phyloP scores from a whole-genome alignment of 495 filamentous ascomycete genomes.

The Acidomyces sp. region DNA sequence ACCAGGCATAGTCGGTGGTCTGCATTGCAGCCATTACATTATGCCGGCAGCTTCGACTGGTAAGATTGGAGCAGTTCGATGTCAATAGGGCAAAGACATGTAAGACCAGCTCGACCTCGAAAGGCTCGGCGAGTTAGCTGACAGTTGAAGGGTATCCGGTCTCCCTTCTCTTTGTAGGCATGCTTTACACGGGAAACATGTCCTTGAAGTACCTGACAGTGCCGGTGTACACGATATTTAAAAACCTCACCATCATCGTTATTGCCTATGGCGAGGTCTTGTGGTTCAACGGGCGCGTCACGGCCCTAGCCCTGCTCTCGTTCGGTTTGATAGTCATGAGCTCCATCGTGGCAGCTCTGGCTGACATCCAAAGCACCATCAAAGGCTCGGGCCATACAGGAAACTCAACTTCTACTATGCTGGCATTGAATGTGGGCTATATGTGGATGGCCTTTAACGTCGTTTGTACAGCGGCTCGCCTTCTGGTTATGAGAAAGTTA shows the following conservation, averaged over 20 bases:
- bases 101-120: background rate
- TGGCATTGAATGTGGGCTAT: constrained; percentile 87
- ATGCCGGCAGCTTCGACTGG: constrained; percentile 66
- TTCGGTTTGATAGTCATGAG: constrained; percentile 95
- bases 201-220: constrained; percentile 92
- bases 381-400: constrained; percentile 19
- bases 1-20: constrained; percentile 55
- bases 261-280: constrained; percentile 97
- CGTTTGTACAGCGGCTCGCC: constrained; percentile 78
- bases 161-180: constrained; percentile 86
- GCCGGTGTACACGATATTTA: constrained; percentile 98
- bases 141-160: constrained; percentile 62
- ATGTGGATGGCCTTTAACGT: constrained; percentile 97
- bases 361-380: constrained; percentile 57
- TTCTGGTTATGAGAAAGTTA: constrained; percentile 89
- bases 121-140: background rate
- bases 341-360: constrained; percentile 91
- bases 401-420: constrained; percentile 53
- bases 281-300: constrained; percentile 95
- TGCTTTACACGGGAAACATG: constrained; percentile 97
- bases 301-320: constrained; percentile 81
- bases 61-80: constrained; percentile 84
- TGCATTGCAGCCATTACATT: constrained; percentile 77
- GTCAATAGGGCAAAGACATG: constrained; percentile 76
- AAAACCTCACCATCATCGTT: constrained; percentile 96